Conservation (phyloP, 345 rosid genomes). For the Brassica rapa region DNA sequence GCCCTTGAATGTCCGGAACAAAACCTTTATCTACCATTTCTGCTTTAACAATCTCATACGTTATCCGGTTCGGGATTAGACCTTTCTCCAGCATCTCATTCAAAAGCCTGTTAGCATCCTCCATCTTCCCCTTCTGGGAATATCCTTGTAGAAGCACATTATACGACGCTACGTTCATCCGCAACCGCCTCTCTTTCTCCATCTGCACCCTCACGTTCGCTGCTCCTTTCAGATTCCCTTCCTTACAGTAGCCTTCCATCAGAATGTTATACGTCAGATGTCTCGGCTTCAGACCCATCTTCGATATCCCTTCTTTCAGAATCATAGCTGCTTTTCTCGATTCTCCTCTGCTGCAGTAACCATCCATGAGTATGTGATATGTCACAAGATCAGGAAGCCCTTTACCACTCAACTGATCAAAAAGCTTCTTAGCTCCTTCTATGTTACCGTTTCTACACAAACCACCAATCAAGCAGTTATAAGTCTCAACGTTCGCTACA, state of each 20-base stretch:
- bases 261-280: constrained; percentile 66
- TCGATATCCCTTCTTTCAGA: constrained; percentile 52
- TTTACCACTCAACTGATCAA: constrained; percentile 48
- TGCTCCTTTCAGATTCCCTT: constrained; percentile 74
- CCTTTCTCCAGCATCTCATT: constrained; percentile 95
- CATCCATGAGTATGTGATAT: constrained; percentile 63
- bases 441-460: constrained; percentile 54
- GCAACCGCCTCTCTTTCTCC: constrained; percentile 67
- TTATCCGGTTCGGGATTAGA: constrained; percentile 61
- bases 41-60: constrained; percentile 64
- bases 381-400: constrained; percentile 61
- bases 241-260: constrained; percentile 73
- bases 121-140: constrained; percentile 63
- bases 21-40: constrained; percentile 89
- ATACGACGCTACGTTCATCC: constrained; percentile 64
- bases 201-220: constrained; percentile 54
- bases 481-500: constrained; percentile 55
- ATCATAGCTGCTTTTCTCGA: constrained; percentile 60
- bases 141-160: constrained; percentile 71
- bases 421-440: constrained; percentile 45
- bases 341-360: constrained; percentile 61
- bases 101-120: constrained; percentile 70
- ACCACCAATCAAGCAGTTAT: constrained; percentile 75
- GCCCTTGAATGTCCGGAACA: constrained; percentile 85
- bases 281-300: constrained; percentile 57